Evolutionary conservation across 257 asterid genomes (phyloP), one percentile per base, ranked within the genome.

Genomic region (Misopates orontium): DNA sequence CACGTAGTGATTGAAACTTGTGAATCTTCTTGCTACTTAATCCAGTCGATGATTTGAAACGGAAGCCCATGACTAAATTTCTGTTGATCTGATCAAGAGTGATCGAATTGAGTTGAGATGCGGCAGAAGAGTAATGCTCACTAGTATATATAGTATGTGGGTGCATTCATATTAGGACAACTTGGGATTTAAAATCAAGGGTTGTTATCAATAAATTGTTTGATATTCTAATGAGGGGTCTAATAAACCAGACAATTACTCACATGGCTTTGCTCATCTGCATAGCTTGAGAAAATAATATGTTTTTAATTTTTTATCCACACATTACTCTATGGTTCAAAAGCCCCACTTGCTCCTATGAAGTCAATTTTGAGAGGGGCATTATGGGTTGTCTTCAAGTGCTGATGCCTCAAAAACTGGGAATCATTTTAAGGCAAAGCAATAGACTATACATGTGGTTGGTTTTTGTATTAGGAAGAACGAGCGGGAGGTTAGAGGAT

Each of bases 181-280:
- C 39, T 40, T 67, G 58, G 55, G 72, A 56, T 22, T 48, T 36
- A 48, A 65, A 65, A 52, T 65, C 52, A 44, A 49, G 64, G 41
- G 18, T 47, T 63, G 55, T 17, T 25, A 22, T 24, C n/a, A 19
- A 44, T 39, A 19, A 22, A 18, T 40, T 61, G 69, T 45, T 62
- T 60, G 12, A 61, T 49, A 52, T 21, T 25, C 23, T 17, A 23
- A 53, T 41, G 45, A 39, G 13, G 59, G 68, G 48, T 39, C 45
- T 44, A 56, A 22, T 63, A 60, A n/a, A 24, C 48, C 32, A 14
- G 53, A 23, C 49, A 20, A 22, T 19, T 10, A 13, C 54, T 61
- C 66, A 60, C 66, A 59, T 58, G 54, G 19, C 54, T 69, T 56
- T 68, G 60, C 52, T 69, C 67, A 60, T 40, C 25, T 50, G 17